phyloP scores from a whole-genome alignment of 345 rosid genomes.

The Hirschfeldia incana region DNA sequence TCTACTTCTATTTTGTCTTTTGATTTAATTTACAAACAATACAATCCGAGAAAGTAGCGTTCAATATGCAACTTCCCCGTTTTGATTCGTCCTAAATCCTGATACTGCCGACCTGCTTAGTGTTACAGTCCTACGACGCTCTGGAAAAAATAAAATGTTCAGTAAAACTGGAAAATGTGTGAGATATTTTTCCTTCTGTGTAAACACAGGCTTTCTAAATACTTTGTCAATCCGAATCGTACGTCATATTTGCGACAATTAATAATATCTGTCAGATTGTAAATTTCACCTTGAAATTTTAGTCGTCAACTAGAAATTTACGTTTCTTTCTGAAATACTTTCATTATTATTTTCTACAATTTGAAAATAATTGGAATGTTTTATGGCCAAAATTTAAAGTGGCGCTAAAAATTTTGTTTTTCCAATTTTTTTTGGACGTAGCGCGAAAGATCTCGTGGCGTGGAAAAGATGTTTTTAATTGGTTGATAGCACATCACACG shows the following conservation, averaged over 20 bases:
- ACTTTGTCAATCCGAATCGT: neutral
- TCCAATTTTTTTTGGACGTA: neutral
- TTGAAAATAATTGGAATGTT: neutral
- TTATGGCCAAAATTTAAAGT: neutral
- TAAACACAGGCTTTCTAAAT: neutral
- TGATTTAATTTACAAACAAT: neutral
- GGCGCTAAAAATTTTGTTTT: neutral
- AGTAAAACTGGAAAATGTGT: neutral
- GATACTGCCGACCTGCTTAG: neutral
- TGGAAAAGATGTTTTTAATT: neutral
- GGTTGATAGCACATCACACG: neutral
- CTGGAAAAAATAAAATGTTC: neutral
- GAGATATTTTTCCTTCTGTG: neutral
- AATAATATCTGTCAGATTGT: neutral
- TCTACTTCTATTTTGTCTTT: neutral
- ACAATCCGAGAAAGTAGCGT: neutral
- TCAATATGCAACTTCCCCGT: neutral
- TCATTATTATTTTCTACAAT: neutral
- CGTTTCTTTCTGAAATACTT: neutral
- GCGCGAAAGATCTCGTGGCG: slow-evolving; percentile 7
- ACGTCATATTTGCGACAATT: neutral
- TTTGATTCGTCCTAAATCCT: neutral
- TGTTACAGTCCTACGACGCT: neutral
- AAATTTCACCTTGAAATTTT: neutral
- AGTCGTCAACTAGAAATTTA: neutral